Base-by-base conservation (phyloP, 257 asterid species). In the Salvia hispanica region DNA sequence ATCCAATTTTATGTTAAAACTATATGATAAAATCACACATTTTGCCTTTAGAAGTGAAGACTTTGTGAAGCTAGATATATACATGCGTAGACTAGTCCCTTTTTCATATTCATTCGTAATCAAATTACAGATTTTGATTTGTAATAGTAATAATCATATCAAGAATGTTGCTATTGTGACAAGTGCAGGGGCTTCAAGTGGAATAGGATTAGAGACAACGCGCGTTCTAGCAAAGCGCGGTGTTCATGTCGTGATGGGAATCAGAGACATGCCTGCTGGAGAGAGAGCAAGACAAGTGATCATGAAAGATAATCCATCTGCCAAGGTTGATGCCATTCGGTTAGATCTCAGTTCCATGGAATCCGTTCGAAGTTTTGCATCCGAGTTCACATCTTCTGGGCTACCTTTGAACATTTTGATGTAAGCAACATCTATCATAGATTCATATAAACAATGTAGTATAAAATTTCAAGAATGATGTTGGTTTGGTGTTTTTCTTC, bases 171-270 rank as follows among this genome's bases (percentile, higher is more conserved):
- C 31, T 25, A 25, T 2, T 25, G 31, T 34, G 2, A 3, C 6
- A 34, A 34, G 31, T 25, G 66, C 82, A 90, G 98, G 98, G 78
- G 94, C 97, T 9, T 83, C 96, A 7, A 88, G 97, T 61, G 97
- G 98, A 36, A 90, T 93, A 47, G 98, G 98, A 16, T 53, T 88
- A 16, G 98, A 93, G 76, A 90, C 97, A 3, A 75, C 96, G 4
- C 95, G 97, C 36, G 95, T 88, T 74, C 96, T 90, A 54, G 96
- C 97, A 1, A 56, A 86, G 71, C 95, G 94, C 1, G 98, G 98
- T 1, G 92, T 79, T 16, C 74, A 77, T 66, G 98, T 90, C 2
- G 79, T 88, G 48, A 86, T 92, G 96, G 96, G 82, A 2, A 85
- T 85, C 10, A 79, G 98, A 65, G 86, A 90, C 52, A 56, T 81